A percentile compares a stretch with the other conserved stretches of the same genome.
These are phyloP conservation scores for Pigoraptor vietnamica DNA, from an alignment of 78 protist genomes.

Conservation along the genomic window DNA sequence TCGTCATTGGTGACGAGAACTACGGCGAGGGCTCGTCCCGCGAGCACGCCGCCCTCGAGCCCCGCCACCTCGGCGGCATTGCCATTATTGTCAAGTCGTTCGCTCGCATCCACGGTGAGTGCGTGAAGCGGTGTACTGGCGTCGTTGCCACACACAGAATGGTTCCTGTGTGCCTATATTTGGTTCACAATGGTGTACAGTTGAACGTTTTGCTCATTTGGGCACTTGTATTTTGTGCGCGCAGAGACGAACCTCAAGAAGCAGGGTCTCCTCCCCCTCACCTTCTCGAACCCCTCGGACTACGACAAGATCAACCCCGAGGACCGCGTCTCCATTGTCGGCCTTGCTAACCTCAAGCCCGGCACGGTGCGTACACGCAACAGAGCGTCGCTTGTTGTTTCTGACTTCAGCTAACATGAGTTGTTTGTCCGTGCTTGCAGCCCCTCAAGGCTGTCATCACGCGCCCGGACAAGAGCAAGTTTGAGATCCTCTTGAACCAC, in stretches of 20 bases:
- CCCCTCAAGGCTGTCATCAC: conserved; percentile 3
- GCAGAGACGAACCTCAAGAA: conserved; percentile 89
- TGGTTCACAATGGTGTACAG: no score
- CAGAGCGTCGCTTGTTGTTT: not conserved
- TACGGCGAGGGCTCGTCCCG: conserved; percentile 92
- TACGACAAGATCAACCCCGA: conserved; percentile 58
- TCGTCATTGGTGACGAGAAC: conserved; percentile 91
- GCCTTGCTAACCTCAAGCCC: conserved; percentile 1
- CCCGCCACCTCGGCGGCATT: conserved; percentile 86
- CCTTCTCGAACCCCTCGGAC: conserved; percentile 86
- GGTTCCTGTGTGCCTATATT: not conserved
- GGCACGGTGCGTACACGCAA: not conserved
- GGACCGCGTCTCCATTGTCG: conserved; percentile 55
- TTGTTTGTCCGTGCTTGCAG: not conserved
- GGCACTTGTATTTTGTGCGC: not conserved
- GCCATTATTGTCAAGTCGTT: conserved; percentile 88
- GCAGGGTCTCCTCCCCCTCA: conserved; percentile 91
- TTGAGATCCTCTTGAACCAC: conserved; percentile 65
- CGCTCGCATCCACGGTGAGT: conserved; percentile 91
- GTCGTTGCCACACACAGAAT: not conserved
- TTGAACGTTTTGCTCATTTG: not conserved
- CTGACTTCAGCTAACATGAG: not conserved
- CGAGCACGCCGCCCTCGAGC: conserved; percentile 96
- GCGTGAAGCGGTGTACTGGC: no score
- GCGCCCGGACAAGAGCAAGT: conserved; percentile 6